Conservation (phyloP, 1,284 basidiomycete genomes). For the Anthracocystis panici-leucophaei region DNA sequence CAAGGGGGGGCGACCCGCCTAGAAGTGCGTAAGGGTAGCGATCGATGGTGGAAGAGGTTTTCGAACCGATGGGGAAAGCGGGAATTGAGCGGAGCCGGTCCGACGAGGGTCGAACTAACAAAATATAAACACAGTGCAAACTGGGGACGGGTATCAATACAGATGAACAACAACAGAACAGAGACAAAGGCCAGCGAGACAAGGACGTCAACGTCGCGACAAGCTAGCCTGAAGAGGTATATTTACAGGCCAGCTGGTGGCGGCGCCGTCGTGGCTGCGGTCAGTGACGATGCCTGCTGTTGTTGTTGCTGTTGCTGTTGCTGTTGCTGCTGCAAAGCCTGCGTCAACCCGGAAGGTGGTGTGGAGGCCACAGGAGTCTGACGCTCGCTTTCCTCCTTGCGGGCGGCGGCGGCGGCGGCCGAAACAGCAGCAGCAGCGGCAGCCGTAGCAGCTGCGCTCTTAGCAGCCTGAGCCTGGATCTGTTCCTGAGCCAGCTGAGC, state of each 20-base stretch:
- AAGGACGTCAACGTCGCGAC: conserved; percentile 1
- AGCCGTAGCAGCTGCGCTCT: conserved; percentile 51
- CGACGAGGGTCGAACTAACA: conserved; percentile 22
- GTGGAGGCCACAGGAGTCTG: conserved; percentile 23
- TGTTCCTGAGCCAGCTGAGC: conserved; percentile 62
- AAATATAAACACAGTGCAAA: conserved; percentile 46
- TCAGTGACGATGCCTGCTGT: conserved; percentile 7
- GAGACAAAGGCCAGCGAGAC: conserved; percentile 8
- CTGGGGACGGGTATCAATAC: conserved; percentile 39
- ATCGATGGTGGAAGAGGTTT: conserved; percentile 25
- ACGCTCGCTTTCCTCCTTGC: conserved; percentile 41
- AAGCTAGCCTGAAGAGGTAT: conserved; percentile 1
- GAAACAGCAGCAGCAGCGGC: conserved; percentile 47
- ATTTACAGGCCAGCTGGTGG: conserved; percentile 29
- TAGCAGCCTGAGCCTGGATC: conserved; percentile 56
- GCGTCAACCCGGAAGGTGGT: conserved; percentile 41
- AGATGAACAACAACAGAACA: conserved; percentile 20
- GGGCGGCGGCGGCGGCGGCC: conserved; percentile 47
- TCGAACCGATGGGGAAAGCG: conserved; percentile 14
- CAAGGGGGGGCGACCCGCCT: conserved; percentile 3
- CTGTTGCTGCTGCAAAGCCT: conserved; percentile 35
- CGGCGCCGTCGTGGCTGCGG: conserved; percentile 4
- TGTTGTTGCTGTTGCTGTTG: conserved; percentile 13
- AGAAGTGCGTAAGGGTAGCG: conserved; percentile 23
- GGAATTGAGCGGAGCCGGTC: conserved; percentile 16